phyloP scores from a whole-genome alignment of 768 basidiomycete species.

The Sarcodon sp. region DNA sequence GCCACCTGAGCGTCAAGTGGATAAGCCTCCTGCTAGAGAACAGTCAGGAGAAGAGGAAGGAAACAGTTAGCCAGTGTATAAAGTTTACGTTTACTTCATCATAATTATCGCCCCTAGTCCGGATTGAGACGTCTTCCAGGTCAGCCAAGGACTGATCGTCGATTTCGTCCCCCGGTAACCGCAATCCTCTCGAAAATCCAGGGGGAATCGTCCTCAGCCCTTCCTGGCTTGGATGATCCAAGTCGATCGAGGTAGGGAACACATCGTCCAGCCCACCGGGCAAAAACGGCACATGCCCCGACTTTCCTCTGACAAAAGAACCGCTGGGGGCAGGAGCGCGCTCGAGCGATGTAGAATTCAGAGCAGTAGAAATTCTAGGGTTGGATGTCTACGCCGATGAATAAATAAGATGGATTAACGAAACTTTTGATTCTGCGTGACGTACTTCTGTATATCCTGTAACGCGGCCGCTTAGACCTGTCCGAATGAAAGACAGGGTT shows the following conservation, averaged over 20 bases:
- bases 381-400: constrained; percentile 32
- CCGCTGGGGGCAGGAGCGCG: constrained; percentile 70
- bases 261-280: constrained; percentile 85
- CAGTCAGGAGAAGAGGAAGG: background rate
- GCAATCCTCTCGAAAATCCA: constrained; percentile 71
- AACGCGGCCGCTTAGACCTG: constrained; percentile 70
- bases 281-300: constrained; percentile 85
- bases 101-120: background rate
- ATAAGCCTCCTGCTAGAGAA: background rate
- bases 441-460: constrained; percentile 73
- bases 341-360: constrained; percentile 76
- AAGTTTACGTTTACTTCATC: constrained; percentile 7
- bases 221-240: constrained; percentile 22
- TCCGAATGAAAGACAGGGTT: constrained; percentile 54
- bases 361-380: constrained; percentile 45
- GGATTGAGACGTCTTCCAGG: constrained; percentile 11
- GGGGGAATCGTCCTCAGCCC: constrained; percentile 62
- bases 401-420: background rate
- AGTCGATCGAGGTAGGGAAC: constrained; percentile 6
- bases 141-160: constrained; percentile 25
- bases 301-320: constrained; percentile 89
- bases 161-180: constrained; percentile 41
- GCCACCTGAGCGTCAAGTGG: constrained; percentile 5
- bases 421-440: background rate
- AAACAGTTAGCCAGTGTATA: too few species aligned